Base-by-base conservation (phyloP, 495 filamentous ascomycete genomes). In the Aspergillus kassunensis region DNA sequence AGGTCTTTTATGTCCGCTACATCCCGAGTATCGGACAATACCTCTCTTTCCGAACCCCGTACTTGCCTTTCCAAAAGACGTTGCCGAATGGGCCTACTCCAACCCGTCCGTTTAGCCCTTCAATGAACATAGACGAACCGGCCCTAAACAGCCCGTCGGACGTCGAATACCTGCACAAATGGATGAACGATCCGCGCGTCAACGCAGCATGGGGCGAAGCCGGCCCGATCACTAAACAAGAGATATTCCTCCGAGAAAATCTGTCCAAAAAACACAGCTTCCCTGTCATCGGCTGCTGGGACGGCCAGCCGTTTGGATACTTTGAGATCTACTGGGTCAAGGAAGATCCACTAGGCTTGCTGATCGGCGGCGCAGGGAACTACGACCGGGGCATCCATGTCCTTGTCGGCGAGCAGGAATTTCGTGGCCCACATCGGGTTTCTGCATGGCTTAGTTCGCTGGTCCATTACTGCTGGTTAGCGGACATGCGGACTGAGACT, bases 271-370 rank as follows among this genome's bases (percentile, higher is more conserved):
- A 73, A 9, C 87, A 97, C 67, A 89, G 82, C 43, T 96, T 96
- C 71, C 95, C 93, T 0, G 88, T 85, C 2, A 92, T 98, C 56
- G 93, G 89, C 25, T 84, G 87, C 72, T 98, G 91, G 91, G 89
- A 95, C 55, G 91, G 89, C 3, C 87, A 91, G 51, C 93, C 93
- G 0, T 98, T 97, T 68, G 93, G 93, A 0, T 98, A 95, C 59
- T 96, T 98, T 62, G 95, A 98, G 73, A 80, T 98, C 33, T 98
- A 98, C 71, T 98, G 95, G 95, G 91, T 93, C 2, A 96, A 96
- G 58, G 93, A 98, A 64, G 95, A 97, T 62, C 68, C 70, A 2
- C 63, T 98, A 19, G 90, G 88, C 0, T 75, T 75, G 23, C 70
- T 86, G 43, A 63, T 92, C 25, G 79, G 81, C 1, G 78, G 73